Evolutionary conservation across 2,329 filamentous ascomycete genomes (phyloP).

Genomic region (Aspergillus felis): DNA sequence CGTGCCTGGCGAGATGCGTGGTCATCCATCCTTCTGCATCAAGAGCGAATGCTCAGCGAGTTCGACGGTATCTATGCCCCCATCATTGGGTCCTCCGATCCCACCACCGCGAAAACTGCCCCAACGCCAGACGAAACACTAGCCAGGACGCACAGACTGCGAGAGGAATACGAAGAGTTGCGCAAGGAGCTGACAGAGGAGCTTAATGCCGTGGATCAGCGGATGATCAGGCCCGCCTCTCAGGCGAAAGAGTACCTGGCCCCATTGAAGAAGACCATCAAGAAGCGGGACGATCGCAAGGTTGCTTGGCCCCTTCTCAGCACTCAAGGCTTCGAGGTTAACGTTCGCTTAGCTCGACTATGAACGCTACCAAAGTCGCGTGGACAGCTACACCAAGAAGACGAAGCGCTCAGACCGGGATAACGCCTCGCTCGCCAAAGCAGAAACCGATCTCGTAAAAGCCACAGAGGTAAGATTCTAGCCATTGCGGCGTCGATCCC

Average conservation of each 20-base stretch:
- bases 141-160: slow-evolving; percentile 61
- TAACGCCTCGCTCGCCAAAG: slow-evolving; percentile 65
- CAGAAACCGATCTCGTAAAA: slow-evolving; percentile 64
- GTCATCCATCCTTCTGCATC: slow-evolving; percentile 66
- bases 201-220: slow-evolving; percentile 64
- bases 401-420: slow-evolving; percentile 67
- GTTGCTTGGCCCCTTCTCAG: slow-evolving; percentile 24
- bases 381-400: slow-evolving; percentile 67
- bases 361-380: slow-evolving; percentile 70
- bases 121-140: slow-evolving; percentile 62
- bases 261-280: slow-evolving; percentile 75
- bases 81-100: slow-evolving; percentile 63
- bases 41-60: slow-evolving; percentile 63
- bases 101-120: slow-evolving; percentile 51
- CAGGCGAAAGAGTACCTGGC: slow-evolving; percentile 66
- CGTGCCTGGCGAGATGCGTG: slow-evolving; percentile 76
- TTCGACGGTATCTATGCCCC: slow-evolving; percentile 73
- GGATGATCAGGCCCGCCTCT: slow-evolving; percentile 66
- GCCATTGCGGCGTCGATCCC: not conserved
- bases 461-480: slow-evolving; percentile 55
- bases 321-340: not conserved
- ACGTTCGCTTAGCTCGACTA: slow-evolving; percentile 60
- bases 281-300: slow-evolving; percentile 78
- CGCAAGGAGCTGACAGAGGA: slow-evolving; percentile 69
- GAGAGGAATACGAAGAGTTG: slow-evolving; percentile 65